Conservation (phyloP, 2,329 filamentous ascomycete genomes). For the Cephalotrichum gorgonifer region DNA sequence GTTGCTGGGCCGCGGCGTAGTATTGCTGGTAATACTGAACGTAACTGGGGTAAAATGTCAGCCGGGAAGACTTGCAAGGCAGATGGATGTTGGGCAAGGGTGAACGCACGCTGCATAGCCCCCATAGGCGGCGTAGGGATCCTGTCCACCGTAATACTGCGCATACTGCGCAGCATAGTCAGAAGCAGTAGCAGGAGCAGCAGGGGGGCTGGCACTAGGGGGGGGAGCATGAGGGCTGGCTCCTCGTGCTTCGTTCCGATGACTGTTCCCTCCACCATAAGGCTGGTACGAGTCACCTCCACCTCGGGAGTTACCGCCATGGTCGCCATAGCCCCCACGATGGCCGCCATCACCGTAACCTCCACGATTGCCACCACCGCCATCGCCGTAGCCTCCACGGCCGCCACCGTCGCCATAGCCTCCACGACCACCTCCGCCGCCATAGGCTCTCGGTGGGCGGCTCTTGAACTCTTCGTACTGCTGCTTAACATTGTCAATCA, state of each 20-base stretch:
- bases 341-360: slow-evolving; percentile 18
- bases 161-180: slow-evolving; percentile 78
- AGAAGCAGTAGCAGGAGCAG: slow-evolving; percentile 9
- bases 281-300: slow-evolving; percentile 18
- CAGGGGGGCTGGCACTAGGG: slow-evolving; percentile 13
- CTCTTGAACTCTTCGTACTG: slow-evolving; percentile 90
- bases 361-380: slow-evolving; percentile 19
- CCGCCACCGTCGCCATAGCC: slow-evolving; percentile 12
- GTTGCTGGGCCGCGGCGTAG: slow-evolving; percentile 41
- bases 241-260: slow-evolving; percentile 4
- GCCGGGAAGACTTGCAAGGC: neutral
- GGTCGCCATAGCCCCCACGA: slow-evolving; percentile 13
- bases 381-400: slow-evolving; percentile 13
- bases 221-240: slow-evolving; percentile 25
- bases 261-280: slow-evolving; percentile 12
- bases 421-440: slow-evolving; percentile 21
- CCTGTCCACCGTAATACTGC: slow-evolving; percentile 64
- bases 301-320: slow-evolving; percentile 18
- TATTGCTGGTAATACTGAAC: slow-evolving; percentile 68
- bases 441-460: slow-evolving; percentile 54
- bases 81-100: neutral
- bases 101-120: slow-evolving; percentile 64
- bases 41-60: slow-evolving; percentile 28
- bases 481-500: slow-evolving; percentile 75
- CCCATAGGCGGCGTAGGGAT: slow-evolving; percentile 86